Evolutionary conservation across 2,329 filamentous ascomycete genomes (phyloP), one percentile per base, ranked within the genome.

Genomic region (Trichoderma sp.): DNA sequence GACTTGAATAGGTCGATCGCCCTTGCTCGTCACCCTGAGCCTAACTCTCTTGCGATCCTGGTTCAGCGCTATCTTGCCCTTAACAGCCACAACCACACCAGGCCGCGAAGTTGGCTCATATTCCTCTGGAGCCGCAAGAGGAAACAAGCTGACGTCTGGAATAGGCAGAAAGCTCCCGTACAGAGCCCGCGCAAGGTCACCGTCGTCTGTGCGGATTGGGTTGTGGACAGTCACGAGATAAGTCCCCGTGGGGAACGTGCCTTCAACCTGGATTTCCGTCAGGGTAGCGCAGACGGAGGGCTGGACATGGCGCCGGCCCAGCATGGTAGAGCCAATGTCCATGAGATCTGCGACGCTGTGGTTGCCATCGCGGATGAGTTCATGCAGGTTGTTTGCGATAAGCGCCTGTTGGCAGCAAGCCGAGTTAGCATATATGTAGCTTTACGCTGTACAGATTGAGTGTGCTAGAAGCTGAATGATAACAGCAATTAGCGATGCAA

Each of bases 301-400:
- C 55, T 93, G 85, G 70, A 98, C 95, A 80, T 98, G 95, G 40
- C 95, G 92, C 11, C 95, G 92, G 72, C 95, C 95, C 3, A 98
- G 91, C 90, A 98, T 94, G 67, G 92, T 95, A 75, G 92, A 89
- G 74, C 95, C 95, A 72, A 97, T 88, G 71, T 89, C 84, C 94
- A 98, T 98, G 77, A 98, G 92, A 79, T 97, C 94, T 49, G 94
- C 91, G 66, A 98, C 95, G 16, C 88, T 92, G 82, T 97, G 93
- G 74, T 91, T 89, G 78, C 95, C 95, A 95, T 98, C 95, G 79
- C 95, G 94, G 79, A 98, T 96, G 75, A 97, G 90, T 87, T 98
- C 95, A 80, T 97, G 95, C 61, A 98, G 86, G 79, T 94, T 94
- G 78, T 88, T 94, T 71, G 94, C 90, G 76, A 97, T 96, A 73